A percentile compares a stretch with the other conserved stretches of the same genome.
Conservation (phyloP, 192 early-diverging fungal genomes). For the Dissophora ornata region DNA sequence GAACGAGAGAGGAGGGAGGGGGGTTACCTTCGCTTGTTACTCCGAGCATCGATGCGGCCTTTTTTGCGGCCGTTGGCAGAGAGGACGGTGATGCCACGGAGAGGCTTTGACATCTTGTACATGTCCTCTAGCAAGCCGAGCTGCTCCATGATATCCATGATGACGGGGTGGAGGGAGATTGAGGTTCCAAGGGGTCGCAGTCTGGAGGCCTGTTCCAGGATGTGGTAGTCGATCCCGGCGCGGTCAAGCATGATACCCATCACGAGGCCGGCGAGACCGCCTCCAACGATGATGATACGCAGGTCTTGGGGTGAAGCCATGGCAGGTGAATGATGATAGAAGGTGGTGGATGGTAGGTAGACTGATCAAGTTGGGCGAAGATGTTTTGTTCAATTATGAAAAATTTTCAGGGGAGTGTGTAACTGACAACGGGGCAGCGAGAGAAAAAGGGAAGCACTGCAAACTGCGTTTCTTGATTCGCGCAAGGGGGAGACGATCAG, state of each 20-base stretch:
- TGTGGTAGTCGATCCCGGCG: conserved; percentile 52
- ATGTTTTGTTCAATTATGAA: conserved; percentile 3
- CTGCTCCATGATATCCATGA: conserved; percentile 40
- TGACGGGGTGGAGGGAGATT: conserved; percentile 47
- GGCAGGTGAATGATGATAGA: neutral
- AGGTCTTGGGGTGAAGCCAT: conserved; percentile 23
- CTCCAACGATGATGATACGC: conserved; percentile 41
- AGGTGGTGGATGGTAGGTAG: neutral
- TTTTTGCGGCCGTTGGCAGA: conserved; percentile 37
- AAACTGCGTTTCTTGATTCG: no score
- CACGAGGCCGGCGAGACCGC: conserved; percentile 32
- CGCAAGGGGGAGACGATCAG: no score
- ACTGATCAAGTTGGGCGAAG: neutral
- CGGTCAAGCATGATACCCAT: conserved; percentile 51
- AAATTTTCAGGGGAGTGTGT: neutral
- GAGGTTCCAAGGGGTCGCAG: conserved; percentile 48
- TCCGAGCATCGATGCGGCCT: conserved; percentile 48
- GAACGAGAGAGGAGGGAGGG: no score
- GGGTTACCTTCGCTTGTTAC: conserved; percentile 47
- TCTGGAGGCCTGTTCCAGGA: conserved; percentile 48
- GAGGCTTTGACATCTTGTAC: conserved; percentile 33
- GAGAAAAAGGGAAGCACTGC: no score
- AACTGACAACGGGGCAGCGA: neutral
- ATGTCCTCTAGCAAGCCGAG: conserved; percentile 42
- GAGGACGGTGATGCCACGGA: conserved; percentile 38